Base-by-base conservation (phyloP, 179 eudicot species). In the Sideroxylon spinosum region DNA sequence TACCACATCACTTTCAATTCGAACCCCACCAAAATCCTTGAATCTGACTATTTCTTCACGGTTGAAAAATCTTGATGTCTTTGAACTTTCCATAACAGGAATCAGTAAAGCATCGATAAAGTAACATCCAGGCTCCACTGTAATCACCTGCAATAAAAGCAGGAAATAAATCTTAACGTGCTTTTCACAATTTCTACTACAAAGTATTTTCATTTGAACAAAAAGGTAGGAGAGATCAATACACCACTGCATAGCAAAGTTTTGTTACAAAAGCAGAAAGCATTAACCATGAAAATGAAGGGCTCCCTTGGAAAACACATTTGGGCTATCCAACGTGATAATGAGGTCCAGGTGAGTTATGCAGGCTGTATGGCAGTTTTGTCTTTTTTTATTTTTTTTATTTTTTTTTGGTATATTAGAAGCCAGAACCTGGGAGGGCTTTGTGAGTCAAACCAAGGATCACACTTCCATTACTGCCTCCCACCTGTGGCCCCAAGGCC, bases 71-170 rank as follows among this genome's bases (percentile, higher is more conserved):
- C 79, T 87, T 73, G 98, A 88, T 74, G 95, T 89, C 69, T 81
- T 81, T 37, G 91, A 46, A 81, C 78, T 89, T 81, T 86, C 88
- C 93, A 91, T 90, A 49, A 98, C 98, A 22, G 97, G 98, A 81
- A 53, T 74, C 75, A 95, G 80, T 81, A 95, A 81, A 76, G 98
- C 94, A 78, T 87, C 88, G 75, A 95, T 95, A 91, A 95, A 95
- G 80, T 95, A 95, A 85, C 99, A 95, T 68, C 99, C 99, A 73
- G 99, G 99, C 81, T 95, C 99, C 71, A 95, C 99, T 0, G 99
- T 95, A 23, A 95, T 89, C 68, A 95, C 99, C 99, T 95, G 87
- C 79, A 89, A 73, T 48, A 61, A 22, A 77, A 57, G 26, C 61
- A 55, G 22, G 44, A 37, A 37, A 37, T 48, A 23, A 28, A 63